Evolutionary conservation across 1,139 yeast species (phyloP).

Genomic region (Yamadazyma buinensis): DNA sequence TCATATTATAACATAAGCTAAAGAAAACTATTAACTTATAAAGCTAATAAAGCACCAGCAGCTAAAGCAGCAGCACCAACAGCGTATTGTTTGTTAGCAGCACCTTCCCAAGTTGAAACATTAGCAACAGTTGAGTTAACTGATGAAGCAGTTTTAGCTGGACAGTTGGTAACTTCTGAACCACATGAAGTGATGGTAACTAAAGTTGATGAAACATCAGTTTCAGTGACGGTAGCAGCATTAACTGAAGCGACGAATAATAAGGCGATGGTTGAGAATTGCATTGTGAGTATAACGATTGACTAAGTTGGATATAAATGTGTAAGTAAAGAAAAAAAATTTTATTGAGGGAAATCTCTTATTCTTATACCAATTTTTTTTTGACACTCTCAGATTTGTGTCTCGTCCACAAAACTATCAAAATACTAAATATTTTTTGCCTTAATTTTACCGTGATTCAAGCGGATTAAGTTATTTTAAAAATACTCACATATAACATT

Average conservation of each 20-base stretch:
- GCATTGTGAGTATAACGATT: constrained; percentile 19
- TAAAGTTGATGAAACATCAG: constrained; percentile 24
- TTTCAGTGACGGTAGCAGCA: constrained; percentile 29
- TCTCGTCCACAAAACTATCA: neutral
- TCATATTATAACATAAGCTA: constrained; percentile 24
- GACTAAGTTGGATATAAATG: constrained; percentile 16
- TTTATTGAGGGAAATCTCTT: neutral
- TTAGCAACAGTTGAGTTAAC: constrained; percentile 26
- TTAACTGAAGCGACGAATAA: constrained; percentile 26
- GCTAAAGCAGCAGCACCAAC: constrained; percentile 47
- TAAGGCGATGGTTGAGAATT: constrained; percentile 19
- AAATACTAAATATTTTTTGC: no score
- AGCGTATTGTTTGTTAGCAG: constrained; percentile 29
- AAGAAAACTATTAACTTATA: constrained; percentile 28
- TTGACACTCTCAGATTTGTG: neutral
- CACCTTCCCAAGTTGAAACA: constrained; percentile 34
- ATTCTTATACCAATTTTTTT: neutral
- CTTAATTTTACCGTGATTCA: no score
- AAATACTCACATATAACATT: no score
- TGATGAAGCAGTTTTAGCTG: constrained; percentile 23
- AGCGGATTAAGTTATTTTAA: no score
- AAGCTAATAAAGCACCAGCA: constrained; percentile 50
- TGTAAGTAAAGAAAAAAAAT: neutral
- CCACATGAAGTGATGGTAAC: constrained; percentile 41
- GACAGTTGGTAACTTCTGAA: constrained; percentile 37